Base-by-base conservation (phyloP, 169 alveolate genomes). In the Condylostoma magnum region DNA sequence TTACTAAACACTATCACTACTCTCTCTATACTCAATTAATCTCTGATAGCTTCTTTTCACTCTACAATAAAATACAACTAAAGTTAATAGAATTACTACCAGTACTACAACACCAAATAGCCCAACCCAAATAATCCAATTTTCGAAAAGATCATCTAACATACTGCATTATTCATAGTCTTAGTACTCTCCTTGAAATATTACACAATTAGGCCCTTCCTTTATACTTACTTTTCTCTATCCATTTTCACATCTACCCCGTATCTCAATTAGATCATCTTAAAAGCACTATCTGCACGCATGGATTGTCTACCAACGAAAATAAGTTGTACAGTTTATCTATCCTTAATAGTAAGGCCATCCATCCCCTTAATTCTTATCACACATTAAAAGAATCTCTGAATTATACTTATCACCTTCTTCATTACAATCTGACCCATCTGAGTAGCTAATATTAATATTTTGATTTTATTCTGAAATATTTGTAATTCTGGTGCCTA, bases 381-480 rank as follows among this genome's bases (percentile, higher is more conserved):
- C 57, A 44, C 73, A 63, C 6, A 63, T 22, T 28, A 63, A 63
- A n/a, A n/a, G n/a, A n/a, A n/a, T n/a, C n/a, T n/a, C n/a, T n/a
- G n/a, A n/a, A n/a, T n/a, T n/a, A n/a, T n/a, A n/a, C n/a, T n/a
- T n/a, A n/a, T n/a, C n/a, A n/a, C n/a, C n/a, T n/a, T n/a, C n/a
- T n/a, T n/a, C n/a, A n/a, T n/a, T n/a, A n/a, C n/a, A n/a, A n/a
- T n/a, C n/a, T n/a, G n/a, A n/a, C n/a, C n/a, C n/a, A n/a, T n/a
- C n/a, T n/a, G n/a, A n/a, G n/a, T n/a, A n/a, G n/a, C n/a, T n/a
- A n/a, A n/a, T n/a, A n/a, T n/a, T n/a, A n/a, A n/a, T n/a, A n/a
- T n/a, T n/a, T n/a, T n/a, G n/a, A n/a, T n/a, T n/a, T n/a, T n/a
- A n/a, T n/a, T n/a, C n/a, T n/a, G n/a, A n/a, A n/a, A n/a, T n/a